phyloP scores from a whole-genome alignment of 176 grass and related monocot genomes.

The Coix lacrymajobi region DNA sequence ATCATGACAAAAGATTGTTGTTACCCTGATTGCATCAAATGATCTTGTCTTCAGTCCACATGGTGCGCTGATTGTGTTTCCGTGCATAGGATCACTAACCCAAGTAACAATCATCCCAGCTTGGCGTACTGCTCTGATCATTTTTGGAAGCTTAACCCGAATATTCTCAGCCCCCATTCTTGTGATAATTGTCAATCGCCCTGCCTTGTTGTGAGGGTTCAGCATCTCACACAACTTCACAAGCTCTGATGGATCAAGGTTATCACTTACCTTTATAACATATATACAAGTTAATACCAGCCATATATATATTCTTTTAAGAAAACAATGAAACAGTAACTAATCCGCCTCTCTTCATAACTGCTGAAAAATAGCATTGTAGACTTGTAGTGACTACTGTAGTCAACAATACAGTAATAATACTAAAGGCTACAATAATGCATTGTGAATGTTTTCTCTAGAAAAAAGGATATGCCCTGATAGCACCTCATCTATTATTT shows the following conservation, averaged over 20 bases:
- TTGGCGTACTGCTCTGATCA: conserved; percentile 53
- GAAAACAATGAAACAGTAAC: background rate
- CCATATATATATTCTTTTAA: background rate
- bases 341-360: background rate
- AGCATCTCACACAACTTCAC: conserved; percentile 50
- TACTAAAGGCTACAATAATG: background rate
- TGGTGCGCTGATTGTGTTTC: conserved; percentile 56
- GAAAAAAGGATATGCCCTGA: background rate
- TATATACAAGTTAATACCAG: background rate
- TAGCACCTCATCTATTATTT: background rate
- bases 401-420: background rate
- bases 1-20: background rate
- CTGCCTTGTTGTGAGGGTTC: conserved; percentile 56
- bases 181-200: conserved; percentile 52
- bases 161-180: conserved; percentile 59
- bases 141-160: conserved; percentile 41
- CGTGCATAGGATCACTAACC: conserved; percentile 64
- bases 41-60: conserved; percentile 53
- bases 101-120: conserved; percentile 53
- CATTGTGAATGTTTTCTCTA: background rate
- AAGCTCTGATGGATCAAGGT: conserved; percentile 49
- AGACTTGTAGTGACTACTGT: background rate
- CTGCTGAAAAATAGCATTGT: background rate
- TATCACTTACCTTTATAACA: conserved; percentile 54
- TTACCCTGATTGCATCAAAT: conserved; percentile 48